Base-by-base conservation (phyloP, 2,329 filamentous ascomycete species). In the Colletotrichum eremochloae region DNA sequence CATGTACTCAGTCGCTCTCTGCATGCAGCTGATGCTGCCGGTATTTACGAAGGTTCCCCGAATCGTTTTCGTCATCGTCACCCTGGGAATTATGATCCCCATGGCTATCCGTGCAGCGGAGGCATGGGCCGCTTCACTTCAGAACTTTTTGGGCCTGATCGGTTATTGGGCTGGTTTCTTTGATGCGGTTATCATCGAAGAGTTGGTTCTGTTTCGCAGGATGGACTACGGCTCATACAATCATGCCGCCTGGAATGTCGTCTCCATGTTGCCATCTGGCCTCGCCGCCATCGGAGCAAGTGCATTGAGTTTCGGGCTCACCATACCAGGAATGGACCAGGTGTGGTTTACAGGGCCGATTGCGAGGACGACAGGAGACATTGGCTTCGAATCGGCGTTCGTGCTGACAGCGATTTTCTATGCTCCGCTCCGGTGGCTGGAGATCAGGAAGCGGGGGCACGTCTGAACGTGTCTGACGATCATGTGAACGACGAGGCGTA, bases 101-200 rank as follows among this genome's bases (percentile, higher is more conserved):
- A 77, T 86, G 46, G 79, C 81, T 18, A 82, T 86, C 63, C 78
- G 78, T 15, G 83, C 83, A 5, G 80, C 84, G 36, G 76, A 75
- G 24, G 75, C 82, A 44, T 84, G 85, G 71, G 82, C 83, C 62
- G 73, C 77, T 60, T 84, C 80, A 42, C 80, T 86, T 29, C 79
- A 84, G 68, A 84, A 86, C 74, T 85, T 86, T 61, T 76, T 86
- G 11, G 80, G 80, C 2, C 74, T 86, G 50, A 85, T 86, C 50
- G 83, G 82, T 33, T 86, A 86, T 75, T 86, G 84, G 84, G 80
- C 79, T n/a, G 82, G 82, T 1, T 83, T 81, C 50, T 86, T 85
- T 67, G 76, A 81, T 44, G 80, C 81, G 12, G 80, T 85, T 1
- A 71, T 86, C 1, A 72, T 84, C 36, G 77, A 80, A 44, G 85